These are phyloP conservation scores for Candida khao-thaluensis DNA, from an alignment of 805 yeast species.

Conservation along the genomic window DNA sequence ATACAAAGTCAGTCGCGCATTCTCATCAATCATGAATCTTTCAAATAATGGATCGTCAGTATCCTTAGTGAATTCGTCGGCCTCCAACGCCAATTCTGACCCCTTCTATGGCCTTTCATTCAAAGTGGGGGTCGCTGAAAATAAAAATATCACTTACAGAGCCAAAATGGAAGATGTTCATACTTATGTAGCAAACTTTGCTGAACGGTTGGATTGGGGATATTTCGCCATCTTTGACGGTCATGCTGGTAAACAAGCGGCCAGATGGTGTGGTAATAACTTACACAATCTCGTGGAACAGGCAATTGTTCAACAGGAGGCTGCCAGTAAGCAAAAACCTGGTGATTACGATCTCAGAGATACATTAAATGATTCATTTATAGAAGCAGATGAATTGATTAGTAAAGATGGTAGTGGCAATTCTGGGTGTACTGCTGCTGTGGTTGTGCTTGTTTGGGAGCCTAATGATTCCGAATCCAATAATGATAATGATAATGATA, in stretches of 20 bases:
- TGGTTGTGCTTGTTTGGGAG: constrained; percentile 89
- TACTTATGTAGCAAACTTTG: constrained; percentile 87
- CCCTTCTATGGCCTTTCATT: constrained; percentile 65
- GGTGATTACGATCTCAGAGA: constrained; percentile 46
- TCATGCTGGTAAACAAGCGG: constrained; percentile 91
- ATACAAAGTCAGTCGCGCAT: too few relatives aligned
- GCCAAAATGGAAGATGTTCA: constrained; percentile 96
- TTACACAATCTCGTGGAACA: constrained; percentile 69
- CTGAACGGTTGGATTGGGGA: constrained; percentile 89
- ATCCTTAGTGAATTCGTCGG: constrained; percentile 16
- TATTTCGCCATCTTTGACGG: constrained; percentile 96
- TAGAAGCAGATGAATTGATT: constrained; percentile 71
- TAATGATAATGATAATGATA: constrained; percentile 17
- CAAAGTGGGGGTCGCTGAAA: constrained; percentile 89
- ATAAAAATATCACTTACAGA: constrained; percentile 75
- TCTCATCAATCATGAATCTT: constrained; percentile 2
- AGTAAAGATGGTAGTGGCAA: constrained; percentile 60
- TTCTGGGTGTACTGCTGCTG: constrained; percentile 95
- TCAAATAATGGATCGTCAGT: constrained; percentile 13
- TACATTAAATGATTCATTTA: constrained; percentile 66
- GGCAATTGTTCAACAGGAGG: constrained; percentile 37
- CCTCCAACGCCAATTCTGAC: constrained; percentile 22
- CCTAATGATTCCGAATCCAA: constrained; percentile 13
- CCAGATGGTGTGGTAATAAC: constrained; percentile 91
- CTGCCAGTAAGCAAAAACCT: neutral